Conservation (phyloP, 257 asterid species). For the Penstemon newberryi region DNA sequence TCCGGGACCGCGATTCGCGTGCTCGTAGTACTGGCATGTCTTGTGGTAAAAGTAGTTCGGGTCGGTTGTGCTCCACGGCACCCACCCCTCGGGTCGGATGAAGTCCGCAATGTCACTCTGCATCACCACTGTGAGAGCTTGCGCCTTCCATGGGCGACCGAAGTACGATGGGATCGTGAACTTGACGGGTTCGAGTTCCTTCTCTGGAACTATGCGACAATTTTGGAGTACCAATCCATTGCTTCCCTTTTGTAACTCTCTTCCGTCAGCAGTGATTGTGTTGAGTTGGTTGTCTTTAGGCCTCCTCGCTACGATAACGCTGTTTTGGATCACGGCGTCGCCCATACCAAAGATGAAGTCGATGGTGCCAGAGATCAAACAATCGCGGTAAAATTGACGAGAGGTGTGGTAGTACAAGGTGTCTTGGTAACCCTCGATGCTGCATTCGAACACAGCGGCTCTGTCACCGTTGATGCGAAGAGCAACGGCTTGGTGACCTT, state of each 20-base stretch:
- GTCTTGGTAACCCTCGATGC: constrained; percentile 49
- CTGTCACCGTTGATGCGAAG: constrained; percentile 29
- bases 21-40: constrained; percentile 29
- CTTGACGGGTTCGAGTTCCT: constrained; percentile 12
- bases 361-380: constrained; percentile 43
- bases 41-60: constrained; percentile 3
- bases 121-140: constrained; percentile 33
- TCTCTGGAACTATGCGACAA: constrained; percentile 41
- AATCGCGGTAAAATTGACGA: constrained; percentile 49
- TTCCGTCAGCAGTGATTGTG: constrained; percentile 49
- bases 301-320: constrained; percentile 34
- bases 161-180: constrained; percentile 27
- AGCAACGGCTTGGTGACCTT: constrained; percentile 50
- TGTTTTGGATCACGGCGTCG: constrained; percentile 40
- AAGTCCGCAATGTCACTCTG: constrained; percentile 40
- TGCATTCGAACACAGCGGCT: constrained; percentile 43
- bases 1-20: constrained; percentile 42
- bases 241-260: neutral
- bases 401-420: constrained; percentile 42
- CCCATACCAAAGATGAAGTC: constrained; percentile 57
- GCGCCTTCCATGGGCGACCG: constrained; percentile 43
- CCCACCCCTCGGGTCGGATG: constrained; percentile 39
- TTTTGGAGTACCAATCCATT: constrained; percentile 43
- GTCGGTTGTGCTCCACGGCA: constrained; percentile 24
- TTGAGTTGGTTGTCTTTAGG: constrained; percentile 30